These are phyloP conservation scores for Rhododendron vialii DNA, from an alignment of 148 eudicot genomes.

Conservation along the genomic window DNA sequence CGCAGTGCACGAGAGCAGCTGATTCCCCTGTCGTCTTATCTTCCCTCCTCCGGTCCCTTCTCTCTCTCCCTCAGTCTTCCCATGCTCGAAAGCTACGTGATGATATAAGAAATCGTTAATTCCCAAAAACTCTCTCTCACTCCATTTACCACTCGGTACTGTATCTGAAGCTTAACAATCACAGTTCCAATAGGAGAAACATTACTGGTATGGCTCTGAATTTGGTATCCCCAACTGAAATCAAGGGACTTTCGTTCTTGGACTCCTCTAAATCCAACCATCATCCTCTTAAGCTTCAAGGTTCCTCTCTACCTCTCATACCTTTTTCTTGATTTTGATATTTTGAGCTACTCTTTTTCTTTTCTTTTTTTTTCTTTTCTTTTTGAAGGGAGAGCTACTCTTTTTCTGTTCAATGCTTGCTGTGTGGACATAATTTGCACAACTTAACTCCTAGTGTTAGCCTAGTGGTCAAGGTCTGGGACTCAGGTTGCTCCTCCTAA, in stretches of 20 bases:
- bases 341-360: background rate
- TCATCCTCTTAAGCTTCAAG: conserved; percentile 51
- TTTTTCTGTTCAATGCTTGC: background rate
- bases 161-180: background rate
- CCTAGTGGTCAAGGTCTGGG: no score
- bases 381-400: no score
- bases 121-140: background rate
- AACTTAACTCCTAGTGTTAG: background rate
- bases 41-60: background rate
- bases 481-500: background rate
- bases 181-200: background rate
- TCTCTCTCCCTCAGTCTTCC: background rate
- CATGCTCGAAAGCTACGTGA: background rate
- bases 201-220: conserved; percentile 52
- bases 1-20: conserved; percentile 13
- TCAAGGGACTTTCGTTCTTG: conserved; percentile 59
- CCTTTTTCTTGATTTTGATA: background rate
- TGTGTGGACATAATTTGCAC: background rate
- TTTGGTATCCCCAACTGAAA: conserved; percentile 52
- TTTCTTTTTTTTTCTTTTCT: no score
- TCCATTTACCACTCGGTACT: background rate
- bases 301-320: conserved; percentile 27
- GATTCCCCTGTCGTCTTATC: conserved; percentile 16
- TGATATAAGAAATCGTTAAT: background rate
- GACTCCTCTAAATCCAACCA: conserved; percentile 46